phyloP scores from a whole-genome alignment of 768 basidiomycete species.

The Chalciporus pseudorubinellus region DNA sequence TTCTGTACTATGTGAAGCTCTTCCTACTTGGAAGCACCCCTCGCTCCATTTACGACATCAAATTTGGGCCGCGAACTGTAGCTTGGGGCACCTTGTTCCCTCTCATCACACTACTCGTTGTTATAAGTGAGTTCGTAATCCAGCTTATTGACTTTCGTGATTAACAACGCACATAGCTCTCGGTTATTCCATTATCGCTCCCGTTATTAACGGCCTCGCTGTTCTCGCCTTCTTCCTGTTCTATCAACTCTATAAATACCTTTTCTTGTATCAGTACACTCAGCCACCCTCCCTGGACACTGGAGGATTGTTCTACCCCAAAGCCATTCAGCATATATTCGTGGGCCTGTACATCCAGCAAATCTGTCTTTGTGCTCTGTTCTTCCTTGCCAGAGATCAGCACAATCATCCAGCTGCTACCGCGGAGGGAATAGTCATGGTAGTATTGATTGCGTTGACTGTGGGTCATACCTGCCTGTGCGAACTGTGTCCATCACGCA shows the following conservation, averaged over 20 bases:
- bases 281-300: slow-evolving; percentile 72
- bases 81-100: slow-evolving; percentile 79
- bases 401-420: slow-evolving; percentile 54
- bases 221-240: slow-evolving; percentile 79
- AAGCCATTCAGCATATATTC: slow-evolving; percentile 89
- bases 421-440: slow-evolving; percentile 78
- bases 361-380: slow-evolving; percentile 78
- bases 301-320: slow-evolving; percentile 94
- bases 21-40: slow-evolving; percentile 87
- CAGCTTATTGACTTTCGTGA: background rate
- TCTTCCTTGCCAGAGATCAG: slow-evolving; percentile 77
- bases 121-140: slow-evolving; percentile 60
- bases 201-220: slow-evolving; percentile 90
- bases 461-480: slow-evolving; percentile 40
- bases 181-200: slow-evolving; percentile 86
- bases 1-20: slow-evolving; percentile 89
- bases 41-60: slow-evolving; percentile 79
- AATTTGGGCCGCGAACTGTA: slow-evolving; percentile 65
- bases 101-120: slow-evolving; percentile 69
- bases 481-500: background rate
- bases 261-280: slow-evolving; percentile 78
- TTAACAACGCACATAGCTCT: slow-evolving; percentile 43
- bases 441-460: slow-evolving; percentile 81
- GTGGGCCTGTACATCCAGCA: slow-evolving; percentile 93
- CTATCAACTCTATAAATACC: slow-evolving; percentile 82